Evolutionary conservation across 139 green algal species (phyloP).

Genomic region (Auxenochlorella pyrenoidosa): DNA sequence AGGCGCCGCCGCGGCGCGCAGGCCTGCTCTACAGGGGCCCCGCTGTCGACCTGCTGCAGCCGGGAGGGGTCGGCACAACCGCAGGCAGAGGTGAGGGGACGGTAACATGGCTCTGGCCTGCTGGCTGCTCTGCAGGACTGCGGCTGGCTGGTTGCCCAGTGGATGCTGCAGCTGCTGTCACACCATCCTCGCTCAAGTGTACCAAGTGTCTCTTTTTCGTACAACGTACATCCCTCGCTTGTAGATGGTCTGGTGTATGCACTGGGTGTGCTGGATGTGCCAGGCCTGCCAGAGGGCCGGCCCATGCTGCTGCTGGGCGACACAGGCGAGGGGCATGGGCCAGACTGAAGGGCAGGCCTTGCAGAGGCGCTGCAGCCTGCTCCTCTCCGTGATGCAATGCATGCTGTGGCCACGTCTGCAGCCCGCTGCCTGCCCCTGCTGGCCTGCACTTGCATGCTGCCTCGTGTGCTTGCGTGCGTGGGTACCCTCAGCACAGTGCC

Average conservation of each 20-base stretch:
- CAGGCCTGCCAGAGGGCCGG: slow-evolving; percentile 46
- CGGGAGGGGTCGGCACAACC: neutral
- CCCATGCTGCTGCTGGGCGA: slow-evolving; percentile 50
- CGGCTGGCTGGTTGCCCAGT: neutral
- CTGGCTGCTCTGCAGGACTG: neutral
- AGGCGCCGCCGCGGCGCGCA: no score
- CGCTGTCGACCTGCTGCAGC: slow-evolving; percentile 6
- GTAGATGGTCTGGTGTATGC: neutral
- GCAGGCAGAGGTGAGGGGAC: neutral
- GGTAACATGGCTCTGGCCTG: neutral
- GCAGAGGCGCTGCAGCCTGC: no score
- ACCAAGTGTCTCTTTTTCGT: neutral
- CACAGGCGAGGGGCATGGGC: neutral
- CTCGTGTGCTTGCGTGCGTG: no score
- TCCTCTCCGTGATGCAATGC: no score
- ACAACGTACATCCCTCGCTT: neutral
- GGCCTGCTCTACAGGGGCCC: neutral
- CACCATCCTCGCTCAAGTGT: neutral
- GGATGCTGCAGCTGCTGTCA: neutral
- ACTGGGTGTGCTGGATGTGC: slow-evolving; percentile 43
- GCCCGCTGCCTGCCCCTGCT: no score
- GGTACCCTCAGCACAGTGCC: no score
- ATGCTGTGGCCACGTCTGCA: no score
- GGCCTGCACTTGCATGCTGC: no score
- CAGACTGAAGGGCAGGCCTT: neutral